A percentile compares a stretch with the other conserved stretches of the same genome.
Conservation (phyloP, 371 early-diverging fungal species). For the Dinochytrium kinnereticum region DNA sequence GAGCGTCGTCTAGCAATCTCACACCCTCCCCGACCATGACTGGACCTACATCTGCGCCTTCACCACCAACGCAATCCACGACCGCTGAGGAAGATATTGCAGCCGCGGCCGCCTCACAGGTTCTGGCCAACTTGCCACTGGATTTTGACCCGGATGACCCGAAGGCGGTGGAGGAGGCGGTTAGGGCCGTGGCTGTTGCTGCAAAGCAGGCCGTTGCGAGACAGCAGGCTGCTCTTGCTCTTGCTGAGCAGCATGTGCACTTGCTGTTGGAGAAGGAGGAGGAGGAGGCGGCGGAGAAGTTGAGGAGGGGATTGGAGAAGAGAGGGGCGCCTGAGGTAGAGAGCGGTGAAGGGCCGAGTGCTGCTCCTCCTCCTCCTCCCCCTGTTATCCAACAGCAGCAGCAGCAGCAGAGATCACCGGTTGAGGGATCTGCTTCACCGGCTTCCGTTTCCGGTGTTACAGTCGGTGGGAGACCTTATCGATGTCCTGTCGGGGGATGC, state of each 20-base stretch:
- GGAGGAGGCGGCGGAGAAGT: constrained; percentile 13
- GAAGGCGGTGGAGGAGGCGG: not conserved
- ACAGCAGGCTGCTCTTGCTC: constrained; percentile 8
- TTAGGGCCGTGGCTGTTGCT: not conserved
- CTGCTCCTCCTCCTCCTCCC: not conserved
- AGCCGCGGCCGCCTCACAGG: not conserved
- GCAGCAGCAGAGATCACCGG: not conserved
- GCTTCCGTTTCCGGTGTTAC: not conserved
- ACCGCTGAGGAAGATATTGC: not conserved
- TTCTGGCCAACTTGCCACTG: not conserved
- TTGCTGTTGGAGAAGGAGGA: constrained; percentile 15
- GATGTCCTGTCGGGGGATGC: constrained; percentile 45
- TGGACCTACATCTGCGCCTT: not conserved
- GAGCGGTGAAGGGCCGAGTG: not conserved
- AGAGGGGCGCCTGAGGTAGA: not conserved
- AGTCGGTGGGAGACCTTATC: constrained; percentile 32
- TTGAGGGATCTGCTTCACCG: not conserved
- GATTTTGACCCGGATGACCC: constrained; percentile 4
- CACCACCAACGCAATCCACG: not conserved
- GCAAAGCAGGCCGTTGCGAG: constrained; percentile 14
- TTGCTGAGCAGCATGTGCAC: constrained; percentile 17
- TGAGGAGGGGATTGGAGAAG: constrained; percentile 1
- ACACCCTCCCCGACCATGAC: not conserved
- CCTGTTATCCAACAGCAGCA: not conserved
- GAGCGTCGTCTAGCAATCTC: not conserved